phyloP scores from a whole-genome alignment of 164 flowering plant genomes.

The Nymphaea colorata region DNA sequence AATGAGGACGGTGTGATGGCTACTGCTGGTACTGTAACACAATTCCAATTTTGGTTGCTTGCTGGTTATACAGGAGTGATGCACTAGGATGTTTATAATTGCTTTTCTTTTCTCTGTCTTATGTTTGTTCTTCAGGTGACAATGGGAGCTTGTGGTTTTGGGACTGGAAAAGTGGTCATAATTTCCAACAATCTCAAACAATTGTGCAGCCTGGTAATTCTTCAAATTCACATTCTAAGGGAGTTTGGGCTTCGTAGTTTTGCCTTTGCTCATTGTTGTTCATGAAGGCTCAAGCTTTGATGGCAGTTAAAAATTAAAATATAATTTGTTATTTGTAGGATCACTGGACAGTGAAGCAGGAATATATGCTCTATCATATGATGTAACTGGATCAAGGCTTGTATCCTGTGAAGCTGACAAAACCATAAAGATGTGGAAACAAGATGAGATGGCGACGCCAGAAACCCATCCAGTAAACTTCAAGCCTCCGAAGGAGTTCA shows the following conservation, averaged over 20 bases:
- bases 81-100: background rate
- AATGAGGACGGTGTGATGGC: conserved; percentile 96
- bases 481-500: conserved; percentile 87
- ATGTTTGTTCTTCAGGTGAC: conserved; percentile 46
- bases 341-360: conserved; percentile 99
- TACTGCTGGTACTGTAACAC: conserved; percentile 54
- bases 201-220: conserved; percentile 89
- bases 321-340: conserved; percentile 28
- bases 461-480: conserved; percentile 91
- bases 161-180: conserved; percentile 99
- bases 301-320: background rate
- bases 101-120: background rate
- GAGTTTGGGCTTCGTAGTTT: background rate
- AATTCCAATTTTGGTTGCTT: background rate
- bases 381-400: conserved; percentile 76
- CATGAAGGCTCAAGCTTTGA: background rate
- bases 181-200: conserved; percentile 92
- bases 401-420: conserved; percentile 94
- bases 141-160: conserved; percentile 98
- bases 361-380: conserved; percentile 76
- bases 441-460: conserved; percentile 87
- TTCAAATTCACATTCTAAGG: background rate
- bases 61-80: background rate
- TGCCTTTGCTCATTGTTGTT: background rate
- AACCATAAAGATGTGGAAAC: conserved; percentile 99